Evolutionary conservation across 179 eudicot species (phyloP), one percentile per base, ranked within the genome.

Genomic region (Corrigiola litoralis): DNA sequence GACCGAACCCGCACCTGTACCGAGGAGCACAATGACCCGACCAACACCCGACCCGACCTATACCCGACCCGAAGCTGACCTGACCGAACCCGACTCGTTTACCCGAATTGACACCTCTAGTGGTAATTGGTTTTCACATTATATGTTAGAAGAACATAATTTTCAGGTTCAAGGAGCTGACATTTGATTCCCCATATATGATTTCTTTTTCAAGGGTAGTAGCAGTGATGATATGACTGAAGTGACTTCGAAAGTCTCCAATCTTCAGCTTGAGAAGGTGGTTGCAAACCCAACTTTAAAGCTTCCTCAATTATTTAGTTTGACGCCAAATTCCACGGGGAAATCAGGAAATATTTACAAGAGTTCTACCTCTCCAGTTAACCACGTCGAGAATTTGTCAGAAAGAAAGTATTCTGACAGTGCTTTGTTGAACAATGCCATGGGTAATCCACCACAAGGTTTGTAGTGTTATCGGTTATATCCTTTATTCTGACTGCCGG

Each of bases 271-370:
- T 73, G 97, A 84, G 61, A 92, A 90, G 75, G 84, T 62, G 49
- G 75, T 85, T 56, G 79, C 88, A 45, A 83, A 89, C 72, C 80
- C 95, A 65, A 70, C 91, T 45, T 77, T 94, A 76, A 90, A 94
- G 77, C 91, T 94, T 62, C 97, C 97, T 49, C 97, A 89, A 12
- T 67, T 94, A 66, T 87, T 94, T 76, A 90, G 91, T 71, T 72
- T 84, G 68, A 86, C 91, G n/a, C 97, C 95, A 61, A 87, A 78
- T 82, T 84, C 95, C 57, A 64, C 90, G 21, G 90, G 73, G 40
- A 92, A 85, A 83, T 86, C 83, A 76, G 96, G 81, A 60, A 82
- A 71, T 73, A 65, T 72, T 37, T 87, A 81, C 65, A 86, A 81
- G 77, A 72, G 84, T 75, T 75, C 66, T 47, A 60, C 56, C 40